Conservation (phyloP, 139 green algal species). For the Dunaliella primolecta region DNA sequence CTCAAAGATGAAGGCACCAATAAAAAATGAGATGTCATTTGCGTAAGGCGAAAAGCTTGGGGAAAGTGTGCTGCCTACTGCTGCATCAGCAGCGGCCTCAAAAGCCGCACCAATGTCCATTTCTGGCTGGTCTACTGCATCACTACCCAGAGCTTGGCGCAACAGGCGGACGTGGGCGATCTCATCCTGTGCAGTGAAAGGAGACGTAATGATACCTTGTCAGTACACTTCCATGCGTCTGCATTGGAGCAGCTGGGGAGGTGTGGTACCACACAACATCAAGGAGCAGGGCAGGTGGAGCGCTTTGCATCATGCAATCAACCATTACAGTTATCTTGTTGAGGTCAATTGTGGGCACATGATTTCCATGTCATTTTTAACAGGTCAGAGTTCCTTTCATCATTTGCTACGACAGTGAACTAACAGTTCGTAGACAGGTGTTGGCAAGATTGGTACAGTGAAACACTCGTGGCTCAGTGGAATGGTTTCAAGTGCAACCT, state of each 20-base stretch:
- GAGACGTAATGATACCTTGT: not conserved
- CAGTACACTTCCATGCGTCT: not conserved
- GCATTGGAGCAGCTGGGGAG: not conserved
- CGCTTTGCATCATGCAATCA: not conserved
- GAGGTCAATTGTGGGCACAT: no score
- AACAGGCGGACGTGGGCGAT: slow-evolving; percentile 24
- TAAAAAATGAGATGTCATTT: slow-evolving; percentile 50
- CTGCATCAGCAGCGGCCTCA: slow-evolving; percentile 37
- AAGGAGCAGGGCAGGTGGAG: not conserved
- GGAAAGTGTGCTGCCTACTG: slow-evolving; percentile 30
- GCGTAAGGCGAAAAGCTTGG: slow-evolving; percentile 40
- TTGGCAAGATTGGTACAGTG: not conserved
- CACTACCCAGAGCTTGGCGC: slow-evolving; percentile 29
- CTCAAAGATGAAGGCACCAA: slow-evolving; percentile 59
- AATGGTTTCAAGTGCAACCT: not conserved
- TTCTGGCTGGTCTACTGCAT: slow-evolving; percentile 29
- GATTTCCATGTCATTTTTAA: not conserved
- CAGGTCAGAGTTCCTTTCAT: no score
- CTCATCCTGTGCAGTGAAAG: slow-evolving; percentile 16
- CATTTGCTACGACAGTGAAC: no score
- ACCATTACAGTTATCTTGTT: not conserved
- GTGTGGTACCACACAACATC: not conserved
- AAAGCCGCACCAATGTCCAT: slow-evolving; percentile 55
- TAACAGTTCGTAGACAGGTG: no score
- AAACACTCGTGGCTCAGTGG: not conserved